Conservation (phyloP, 805 yeast species). For the Zygoascus tannicola region DNA sequence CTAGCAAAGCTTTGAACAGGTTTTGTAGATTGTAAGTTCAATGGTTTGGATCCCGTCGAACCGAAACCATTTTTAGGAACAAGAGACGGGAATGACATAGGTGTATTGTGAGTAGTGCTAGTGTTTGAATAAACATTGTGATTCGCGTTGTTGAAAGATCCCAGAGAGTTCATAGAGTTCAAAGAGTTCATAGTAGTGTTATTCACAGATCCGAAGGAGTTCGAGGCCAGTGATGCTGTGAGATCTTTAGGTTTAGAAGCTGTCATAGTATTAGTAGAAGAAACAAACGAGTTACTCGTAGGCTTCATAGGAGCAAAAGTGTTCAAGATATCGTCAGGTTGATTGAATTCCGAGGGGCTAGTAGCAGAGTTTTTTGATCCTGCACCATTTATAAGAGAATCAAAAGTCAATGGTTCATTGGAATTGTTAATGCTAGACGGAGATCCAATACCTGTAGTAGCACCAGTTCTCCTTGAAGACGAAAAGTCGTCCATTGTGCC, state of each 20-base stretch:
- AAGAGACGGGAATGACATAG: background rate
- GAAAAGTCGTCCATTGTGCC: background rate
- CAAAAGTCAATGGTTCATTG: constrained; percentile 8
- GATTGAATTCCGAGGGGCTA: background rate
- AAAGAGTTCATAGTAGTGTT: background rate
- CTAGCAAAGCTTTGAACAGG: background rate
- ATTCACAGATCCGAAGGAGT: background rate
- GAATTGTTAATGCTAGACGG: constrained; percentile 3
- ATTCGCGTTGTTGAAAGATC: background rate
- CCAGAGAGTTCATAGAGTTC: background rate
- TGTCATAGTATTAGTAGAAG: background rate
- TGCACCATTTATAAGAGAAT: background rate
- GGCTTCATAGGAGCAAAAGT: background rate
- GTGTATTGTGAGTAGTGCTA: too few relatives aligned
- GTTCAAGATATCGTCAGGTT: background rate
- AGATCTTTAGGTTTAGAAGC: background rate
- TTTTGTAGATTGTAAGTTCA: background rate
- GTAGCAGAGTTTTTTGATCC: background rate
- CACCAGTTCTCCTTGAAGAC: background rate
- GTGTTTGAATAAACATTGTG: background rate
- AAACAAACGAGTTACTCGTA: background rate
- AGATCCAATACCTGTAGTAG: background rate
- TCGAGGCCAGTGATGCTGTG: background rate
- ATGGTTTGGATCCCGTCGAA: background rate
- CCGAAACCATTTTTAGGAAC: background rate